phyloP scores from a whole-genome alignment of 2,329 filamentous ascomycete genomes.

The Sphaerulina populicola region DNA sequence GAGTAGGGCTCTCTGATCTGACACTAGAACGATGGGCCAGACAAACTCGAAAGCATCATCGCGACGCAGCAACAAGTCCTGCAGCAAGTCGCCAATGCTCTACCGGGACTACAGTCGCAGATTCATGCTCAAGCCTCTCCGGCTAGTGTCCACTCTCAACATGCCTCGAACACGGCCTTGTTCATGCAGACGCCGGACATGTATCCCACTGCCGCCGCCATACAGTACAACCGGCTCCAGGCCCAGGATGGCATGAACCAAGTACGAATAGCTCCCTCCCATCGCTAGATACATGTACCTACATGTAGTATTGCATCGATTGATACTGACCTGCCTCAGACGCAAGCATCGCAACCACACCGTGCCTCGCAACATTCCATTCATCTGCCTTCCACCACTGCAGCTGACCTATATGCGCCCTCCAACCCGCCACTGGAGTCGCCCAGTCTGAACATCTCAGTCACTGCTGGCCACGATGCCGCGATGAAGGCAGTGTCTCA shows the following conservation, averaged over 20 bases:
- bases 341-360: slow-evolving; percentile 15
- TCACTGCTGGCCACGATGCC: slow-evolving; percentile 17
- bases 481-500: slow-evolving; percentile 28
- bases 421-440: slow-evolving; percentile 47
- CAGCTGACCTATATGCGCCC: slow-evolving; percentile 26
- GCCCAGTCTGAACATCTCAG: slow-evolving; percentile 48
- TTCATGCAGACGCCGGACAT: slow-evolving; percentile 40
- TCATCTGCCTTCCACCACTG: slow-evolving; percentile 14
- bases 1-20: not conserved
- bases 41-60: slow-evolving; percentile 41
- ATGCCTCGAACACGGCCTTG: slow-evolving; percentile 40
- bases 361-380: slow-evolving; percentile 18
- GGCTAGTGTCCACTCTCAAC: slow-evolving; percentile 30
- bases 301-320: too few species aligned
- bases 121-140: slow-evolving; percentile 4
- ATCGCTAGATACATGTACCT: not conserved
- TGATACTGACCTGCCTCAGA: slow-evolving; percentile 11
- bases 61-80: slow-evolving; percentile 41
- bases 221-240: slow-evolving; percentile 21
- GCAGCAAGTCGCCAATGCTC: slow-evolving; percentile 34
- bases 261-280: not conserved
- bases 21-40: slow-evolving; percentile 21
- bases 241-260: slow-evolving; percentile 9
- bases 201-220: slow-evolving; percentile 27
- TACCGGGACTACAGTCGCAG: slow-evolving; percentile 17